Evolutionary conservation across 805 yeast genomes (phyloP).

Genomic region (Hanseniaspora lindneri): DNA sequence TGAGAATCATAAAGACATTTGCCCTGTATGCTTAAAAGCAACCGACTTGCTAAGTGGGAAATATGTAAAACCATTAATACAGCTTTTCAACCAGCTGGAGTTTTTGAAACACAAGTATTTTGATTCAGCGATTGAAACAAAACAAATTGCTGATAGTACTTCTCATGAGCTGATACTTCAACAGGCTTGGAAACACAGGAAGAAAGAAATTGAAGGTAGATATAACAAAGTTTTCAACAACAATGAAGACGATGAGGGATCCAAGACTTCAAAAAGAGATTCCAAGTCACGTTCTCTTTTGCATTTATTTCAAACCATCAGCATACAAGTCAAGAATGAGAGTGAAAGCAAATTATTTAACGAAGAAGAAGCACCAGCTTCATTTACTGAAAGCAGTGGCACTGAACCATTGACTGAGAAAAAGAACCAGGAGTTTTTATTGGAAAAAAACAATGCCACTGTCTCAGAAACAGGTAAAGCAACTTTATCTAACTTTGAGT

Average conservation of each 20-base stretch:
- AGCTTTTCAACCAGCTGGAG: constrained; percentile 23
- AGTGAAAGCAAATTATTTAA: background rate
- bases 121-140: background rate
- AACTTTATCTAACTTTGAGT: background rate
- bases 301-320: constrained; percentile 12
- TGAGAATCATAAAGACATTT: constrained; percentile 19
- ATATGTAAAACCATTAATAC: constrained; percentile 27
- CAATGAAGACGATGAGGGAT: too few relatives aligned
- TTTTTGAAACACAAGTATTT: constrained; percentile 16
- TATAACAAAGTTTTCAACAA: background rate
- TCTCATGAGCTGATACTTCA: constrained; percentile 12
- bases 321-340: background rate
- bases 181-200: constrained; percentile 16
- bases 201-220: background rate
- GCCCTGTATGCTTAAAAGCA: constrained; percentile 30
- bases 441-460: background rate
- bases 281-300: background rate
- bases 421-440: background rate
- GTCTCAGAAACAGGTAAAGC: background rate
- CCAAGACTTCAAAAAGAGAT: background rate
- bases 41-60: constrained; percentile 25
- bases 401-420: background rate
- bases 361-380: too few relatives aligned
- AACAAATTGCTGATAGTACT: background rate
- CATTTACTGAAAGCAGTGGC: background rate